Evolutionary conservation across 1,284 basidiomycete species (phyloP).

Genomic region (Trichosporon coremiiforme): DNA sequence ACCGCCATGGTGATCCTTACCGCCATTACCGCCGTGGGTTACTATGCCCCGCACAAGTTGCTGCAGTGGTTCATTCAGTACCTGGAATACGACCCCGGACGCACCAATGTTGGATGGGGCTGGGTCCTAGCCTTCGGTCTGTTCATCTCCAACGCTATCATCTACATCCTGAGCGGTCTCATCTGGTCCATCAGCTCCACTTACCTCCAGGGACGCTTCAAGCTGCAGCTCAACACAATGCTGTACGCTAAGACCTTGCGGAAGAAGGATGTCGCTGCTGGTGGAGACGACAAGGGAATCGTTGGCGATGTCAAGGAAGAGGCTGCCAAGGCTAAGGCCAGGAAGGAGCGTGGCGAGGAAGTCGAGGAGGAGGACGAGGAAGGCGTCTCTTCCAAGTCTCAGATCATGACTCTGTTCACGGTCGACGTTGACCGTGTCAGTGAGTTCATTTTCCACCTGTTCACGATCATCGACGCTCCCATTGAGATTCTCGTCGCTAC

Average conservation of each 20-base stretch:
- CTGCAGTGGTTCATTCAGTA: slow-evolving; percentile 70
- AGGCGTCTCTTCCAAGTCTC: slow-evolving; percentile 83
- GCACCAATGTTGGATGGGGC: slow-evolving; percentile 57
- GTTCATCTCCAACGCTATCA: slow-evolving; percentile 66
- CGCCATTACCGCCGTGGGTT: slow-evolving; percentile 65
- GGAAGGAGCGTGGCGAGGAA: slow-evolving; percentile 42
- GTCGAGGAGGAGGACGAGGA: slow-evolving; percentile 65
- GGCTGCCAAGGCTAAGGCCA: slow-evolving; percentile 45
- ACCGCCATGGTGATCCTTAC: slow-evolving; percentile 63
- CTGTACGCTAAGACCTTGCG: slow-evolving; percentile 87
- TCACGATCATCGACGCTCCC: slow-evolving; percentile 68
- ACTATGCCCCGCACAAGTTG: slow-evolving; percentile 78
- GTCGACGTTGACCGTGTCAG: slow-evolving; percentile 87
- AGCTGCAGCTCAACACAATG: slow-evolving; percentile 79
- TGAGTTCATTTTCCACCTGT: slow-evolving; percentile 74
- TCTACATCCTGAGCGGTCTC: slow-evolving; percentile 58
- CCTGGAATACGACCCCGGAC: slow-evolving; percentile 65
- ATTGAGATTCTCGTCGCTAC: slow-evolving; percentile 78
- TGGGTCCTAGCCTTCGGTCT: slow-evolving; percentile 62
- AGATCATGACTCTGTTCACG: slow-evolving; percentile 72
- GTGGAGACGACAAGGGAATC: slow-evolving; percentile 38
- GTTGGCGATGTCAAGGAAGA: slow-evolving; percentile 40
- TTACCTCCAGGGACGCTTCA: slow-evolving; percentile 61
- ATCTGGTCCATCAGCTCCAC: slow-evolving; percentile 54
- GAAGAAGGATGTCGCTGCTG: slow-evolving; percentile 73